Evolutionary conservation across 1,284 basidiomycete species (phyloP), one percentile per base, ranked within the genome.

Genomic region (Marasmius oreades): DNA sequence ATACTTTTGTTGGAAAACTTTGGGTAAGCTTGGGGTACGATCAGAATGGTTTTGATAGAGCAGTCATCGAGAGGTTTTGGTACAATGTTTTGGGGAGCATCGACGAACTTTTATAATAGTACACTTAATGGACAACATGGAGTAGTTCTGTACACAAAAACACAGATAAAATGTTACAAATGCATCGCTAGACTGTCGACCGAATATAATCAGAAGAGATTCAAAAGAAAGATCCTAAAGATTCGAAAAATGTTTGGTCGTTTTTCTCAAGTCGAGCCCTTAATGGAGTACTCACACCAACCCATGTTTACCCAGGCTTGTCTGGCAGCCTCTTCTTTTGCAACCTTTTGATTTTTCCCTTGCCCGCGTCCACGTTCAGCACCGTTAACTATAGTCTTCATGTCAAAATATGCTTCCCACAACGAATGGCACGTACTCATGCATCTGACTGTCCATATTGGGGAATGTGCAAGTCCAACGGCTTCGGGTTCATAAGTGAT

Each of bases 11-110:
- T 16, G 84, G 84, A 1, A 84, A 81, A 67, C 66, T 92, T 22
- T 90, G 85, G 85, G 67, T 92, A 22, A 88, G 84, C 59, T 71
- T 92, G 31, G 87, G 88, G 0, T 91, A 89, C 66, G 90, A 92
- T 64, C 73, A 79, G 62, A 85, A 86, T 64, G 88, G 87, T 0
- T 89, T 89, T 63, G 78, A 84, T 26, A 73, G 76, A 43, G 80
- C 75, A 2, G 72, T 75, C 3, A 81, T 89, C 33, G 77, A 84
- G 31, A 65, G 60, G 42, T 87, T 83, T 66, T 88, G 84, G 84
- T 66, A 66, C 39, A 79, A 81, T 63, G 67, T 84, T 16, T 59
- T 82, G 48, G 64, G 64, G 5, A 77, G 75, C 22, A 76, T 85
- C 4, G 77, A 83, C 37, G 81, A 86, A 24, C 46, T 59, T 5